phyloP scores from a whole-genome alignment of 371 early-diverging fungal species.

The Phascolomyces articulosus region DNA sequence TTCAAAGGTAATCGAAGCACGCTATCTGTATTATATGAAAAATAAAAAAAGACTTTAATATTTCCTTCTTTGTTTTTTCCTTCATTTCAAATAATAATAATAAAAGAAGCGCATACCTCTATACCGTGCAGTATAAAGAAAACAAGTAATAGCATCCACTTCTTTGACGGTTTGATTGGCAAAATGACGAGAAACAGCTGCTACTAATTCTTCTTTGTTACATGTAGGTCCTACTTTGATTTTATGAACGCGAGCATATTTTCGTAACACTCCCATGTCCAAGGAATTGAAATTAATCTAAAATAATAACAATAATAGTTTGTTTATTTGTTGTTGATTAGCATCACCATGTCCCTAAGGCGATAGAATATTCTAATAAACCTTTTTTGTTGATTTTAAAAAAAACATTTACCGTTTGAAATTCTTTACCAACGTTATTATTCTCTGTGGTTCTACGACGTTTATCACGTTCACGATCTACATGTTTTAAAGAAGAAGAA shows the following conservation, averaged over 20 bases:
- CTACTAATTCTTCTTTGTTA: constrained; percentile 50
- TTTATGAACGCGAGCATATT: constrained; percentile 50
- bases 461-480: constrained; percentile 48
- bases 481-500: constrained; percentile 15
- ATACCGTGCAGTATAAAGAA: constrained; percentile 51
- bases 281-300: constrained; percentile 53
- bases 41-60: neutral
- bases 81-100: neutral
- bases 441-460: constrained; percentile 34
- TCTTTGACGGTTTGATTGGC: constrained; percentile 53
- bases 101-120: constrained; percentile 29
- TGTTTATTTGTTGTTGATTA: neutral
- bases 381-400: no score
- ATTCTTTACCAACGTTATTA: constrained; percentile 50
- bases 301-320: neutral
- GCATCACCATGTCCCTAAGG: no score
- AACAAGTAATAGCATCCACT: constrained; percentile 51
- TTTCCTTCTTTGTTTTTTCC: no score
- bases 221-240: constrained; percentile 31
- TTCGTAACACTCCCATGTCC: constrained; percentile 40
- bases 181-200: constrained; percentile 52
- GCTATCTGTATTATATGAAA: constrained; percentile 12
- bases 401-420: constrained; percentile 39
- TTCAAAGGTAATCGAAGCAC: constrained; percentile 17
- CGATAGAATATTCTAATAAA: no score